Percentiles rank a stretch among this genome's conserved stretches.
Evolutionary conservation across 805 yeast genomes (phyloP).

Genomic region (Candida sonorensis): DNA sequence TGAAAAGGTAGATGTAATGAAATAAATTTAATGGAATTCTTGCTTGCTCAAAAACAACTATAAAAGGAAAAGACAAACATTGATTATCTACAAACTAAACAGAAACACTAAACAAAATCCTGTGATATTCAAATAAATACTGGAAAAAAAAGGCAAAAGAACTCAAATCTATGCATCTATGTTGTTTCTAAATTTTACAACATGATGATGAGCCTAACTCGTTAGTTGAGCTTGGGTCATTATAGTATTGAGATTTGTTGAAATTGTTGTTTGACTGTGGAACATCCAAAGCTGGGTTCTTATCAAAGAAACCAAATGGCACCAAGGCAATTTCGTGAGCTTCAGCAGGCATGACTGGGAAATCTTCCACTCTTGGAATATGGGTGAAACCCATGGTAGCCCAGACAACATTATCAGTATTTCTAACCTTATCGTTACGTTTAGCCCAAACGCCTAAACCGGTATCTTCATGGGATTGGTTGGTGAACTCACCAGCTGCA

Average conservation of each 20-base stretch:
- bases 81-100: too few species aligned
- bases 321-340: slow-evolving; percentile 59
- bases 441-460: slow-evolving; percentile 70
- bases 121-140: too few species aligned
- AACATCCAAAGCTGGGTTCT: slow-evolving; percentile 72
- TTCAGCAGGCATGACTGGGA: slow-evolving; percentile 89
- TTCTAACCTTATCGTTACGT: slow-evolving; percentile 61
- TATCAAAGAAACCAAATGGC: slow-evolving; percentile 71
- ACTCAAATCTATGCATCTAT: too few species aligned
- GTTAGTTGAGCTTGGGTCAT: slow-evolving; percentile 10
- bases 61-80: too few species aligned
- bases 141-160: too few species aligned
- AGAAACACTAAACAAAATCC: too few species aligned
- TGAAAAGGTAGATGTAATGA: too few species aligned
- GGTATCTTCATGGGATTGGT: slow-evolving; percentile 68
- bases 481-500: slow-evolving; percentile 84
- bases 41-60: too few species aligned
- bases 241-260: slow-evolving; percentile 51
- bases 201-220: slow-evolving; percentile 25
- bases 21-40: too few species aligned
- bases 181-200: slow-evolving; percentile 18
- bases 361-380: slow-evolving; percentile 76
- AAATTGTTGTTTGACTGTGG: slow-evolving; percentile 64
- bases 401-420: slow-evolving; percentile 75
- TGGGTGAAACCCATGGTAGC: slow-evolving; percentile 78